Evolutionary conservation across 164 flowering plant genomes (phyloP), one percentile per base, ranked within the genome.

Genomic region (Magnolia officinalis): DNA sequence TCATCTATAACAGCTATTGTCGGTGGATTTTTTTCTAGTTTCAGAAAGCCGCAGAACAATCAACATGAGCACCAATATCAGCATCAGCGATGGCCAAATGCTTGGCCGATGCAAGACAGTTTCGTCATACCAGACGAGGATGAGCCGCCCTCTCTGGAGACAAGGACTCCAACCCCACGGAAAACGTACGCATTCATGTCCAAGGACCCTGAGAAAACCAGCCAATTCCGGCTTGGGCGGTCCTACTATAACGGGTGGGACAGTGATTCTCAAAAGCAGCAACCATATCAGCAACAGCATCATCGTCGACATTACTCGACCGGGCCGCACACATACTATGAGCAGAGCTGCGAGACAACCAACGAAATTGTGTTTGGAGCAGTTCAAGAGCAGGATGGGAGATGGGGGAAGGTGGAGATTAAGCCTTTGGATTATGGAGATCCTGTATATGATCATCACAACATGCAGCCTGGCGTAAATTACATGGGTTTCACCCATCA

Each of bases 101-200:
- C 78, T 31, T 96, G 99, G 98, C 97, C 93, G 10, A 74, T 83
- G 74, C 99, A 92, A 79, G 99, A 96, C 50, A 92, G 95, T 83
- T 94, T 79, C 83, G 94, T 83, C 65, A 88, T 92, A 73, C 95
- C 86, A 2, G 88, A 90, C 72, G 95, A 85, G 80, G 99, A 96
- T 77, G 98, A 89, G 81, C 95, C 98, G 1, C 98, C 98, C 19
- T 78, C 94, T 8, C 82, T 91, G 55, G 98, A 96, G 59, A 82
- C 92, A 24, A 81, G 95, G 78, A 84, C 89, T 50, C 97, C 96
- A 1, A 92, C 98, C 66, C 95, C 97, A 5, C 80, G 82, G 55
- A 96, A 96, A 74, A 94, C 95, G 52, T 96, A 96, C 69, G 81
- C 98, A 0, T 96, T 94, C 87, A 94, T 96, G 98, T 76, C 91